These are phyloP conservation scores for Aureobasidium subglaciale DNA, from an alignment of 2,329 filamentous ascomycete species.

Conservation along the genomic window DNA sequence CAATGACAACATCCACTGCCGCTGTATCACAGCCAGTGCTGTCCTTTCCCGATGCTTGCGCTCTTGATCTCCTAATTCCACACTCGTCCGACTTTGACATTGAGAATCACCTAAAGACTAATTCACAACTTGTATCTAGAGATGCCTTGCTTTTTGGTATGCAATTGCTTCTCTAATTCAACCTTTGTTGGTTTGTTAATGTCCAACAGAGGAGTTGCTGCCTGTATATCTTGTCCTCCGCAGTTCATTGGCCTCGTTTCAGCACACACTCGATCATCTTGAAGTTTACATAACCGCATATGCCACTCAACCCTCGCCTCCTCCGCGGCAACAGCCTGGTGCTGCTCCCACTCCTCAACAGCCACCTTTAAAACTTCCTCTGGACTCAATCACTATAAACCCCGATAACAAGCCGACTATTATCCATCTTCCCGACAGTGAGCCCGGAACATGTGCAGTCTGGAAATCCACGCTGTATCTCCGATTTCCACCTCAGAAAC, in stretches of 20 bases:
- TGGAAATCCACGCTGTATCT: conserved; percentile 34
- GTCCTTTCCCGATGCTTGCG: conserved; percentile 18
- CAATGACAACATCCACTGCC: conserved; percentile 1
- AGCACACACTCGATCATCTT: conserved; percentile 55
- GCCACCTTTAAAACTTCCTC: conserved; percentile 45
- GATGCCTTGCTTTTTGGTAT: conserved; percentile 66
- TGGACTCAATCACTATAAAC: conserved; percentile 44
- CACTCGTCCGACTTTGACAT: conserved; percentile 30
- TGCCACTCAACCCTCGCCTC: conserved; percentile 47
- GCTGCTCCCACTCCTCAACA: conserved; percentile 26
- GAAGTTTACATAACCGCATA: conserved; percentile 60
- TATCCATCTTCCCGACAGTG: conserved; percentile 21
- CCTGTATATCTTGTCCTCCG: conserved; percentile 62
- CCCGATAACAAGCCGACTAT: background rate
- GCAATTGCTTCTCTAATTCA: conserved; percentile 24
- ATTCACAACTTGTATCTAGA: conserved; percentile 37
- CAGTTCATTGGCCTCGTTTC: conserved; percentile 52
- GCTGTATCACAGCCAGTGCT: conserved; percentile 29
- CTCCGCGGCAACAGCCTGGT: conserved; percentile 28
- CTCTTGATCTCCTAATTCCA: conserved; percentile 26
- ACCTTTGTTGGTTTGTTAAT: background rate
- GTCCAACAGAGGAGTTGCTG: conserved; percentile 62
- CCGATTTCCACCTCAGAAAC: conserved; percentile 47
- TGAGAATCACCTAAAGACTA: conserved; percentile 35
- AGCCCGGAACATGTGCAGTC: conserved; percentile 26